Conservation (phyloP, 2,329 filamentous ascomycete species). For the Thermoascus crustaceus region DNA sequence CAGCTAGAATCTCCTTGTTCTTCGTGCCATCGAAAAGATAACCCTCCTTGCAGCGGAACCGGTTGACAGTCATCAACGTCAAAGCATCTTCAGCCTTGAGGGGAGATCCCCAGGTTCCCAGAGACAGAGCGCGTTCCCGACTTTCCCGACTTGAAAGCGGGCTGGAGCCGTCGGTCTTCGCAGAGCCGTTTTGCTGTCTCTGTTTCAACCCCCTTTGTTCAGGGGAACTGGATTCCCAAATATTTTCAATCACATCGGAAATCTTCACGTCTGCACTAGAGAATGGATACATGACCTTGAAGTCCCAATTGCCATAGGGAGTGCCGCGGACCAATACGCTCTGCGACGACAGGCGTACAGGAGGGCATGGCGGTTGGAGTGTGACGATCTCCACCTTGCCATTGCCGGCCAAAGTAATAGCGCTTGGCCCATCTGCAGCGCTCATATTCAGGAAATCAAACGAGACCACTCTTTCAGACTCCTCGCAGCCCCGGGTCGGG, state of each 20-base stretch:
- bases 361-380: slow-evolving; percentile 35
- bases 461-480: slow-evolving; percentile 45
- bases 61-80: slow-evolving; percentile 32
- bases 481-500: slow-evolving; percentile 34
- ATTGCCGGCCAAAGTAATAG: slow-evolving; percentile 46
- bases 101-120: slow-evolving; percentile 18
- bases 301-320: slow-evolving; percentile 19
- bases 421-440: slow-evolving; percentile 41
- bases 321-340: slow-evolving; percentile 25
- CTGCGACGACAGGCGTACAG: slow-evolving; percentile 31
- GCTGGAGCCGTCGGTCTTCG: slow-evolving; percentile 7
- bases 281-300: slow-evolving; percentile 24
- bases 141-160: slow-evolving; percentile 31
- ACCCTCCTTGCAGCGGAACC: slow-evolving; percentile 47
- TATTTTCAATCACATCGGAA: slow-evolving; percentile 20
- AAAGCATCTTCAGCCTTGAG: slow-evolving; percentile 33
- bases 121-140: slow-evolving; percentile 27
- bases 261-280: slow-evolving; percentile 19
- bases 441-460: slow-evolving; percentile 53
- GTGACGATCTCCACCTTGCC: slow-evolving; percentile 44
- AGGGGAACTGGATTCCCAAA: slow-evolving; percentile 16
- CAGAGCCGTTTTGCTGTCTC: slow-evolving; percentile 4
- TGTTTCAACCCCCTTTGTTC: slow-evolving; percentile 7
- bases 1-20: slow-evolving; percentile 48
- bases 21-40: slow-evolving; percentile 45